Evolutionary conservation across 2,329 filamentous ascomycete species (phyloP).

Genomic region (Xylariaceae sp.): DNA sequence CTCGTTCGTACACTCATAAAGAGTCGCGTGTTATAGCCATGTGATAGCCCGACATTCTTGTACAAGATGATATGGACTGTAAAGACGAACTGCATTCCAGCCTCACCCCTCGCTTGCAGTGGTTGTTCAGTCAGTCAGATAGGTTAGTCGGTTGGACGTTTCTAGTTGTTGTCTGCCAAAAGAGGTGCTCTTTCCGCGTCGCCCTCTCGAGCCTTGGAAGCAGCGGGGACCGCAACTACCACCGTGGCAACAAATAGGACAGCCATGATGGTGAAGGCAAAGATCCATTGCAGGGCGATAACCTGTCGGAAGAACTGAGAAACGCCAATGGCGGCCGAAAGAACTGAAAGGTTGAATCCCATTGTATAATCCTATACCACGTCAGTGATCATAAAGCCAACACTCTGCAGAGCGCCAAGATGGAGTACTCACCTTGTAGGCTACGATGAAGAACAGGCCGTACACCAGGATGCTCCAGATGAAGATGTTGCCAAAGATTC

Average conservation of each 20-base stretch:
- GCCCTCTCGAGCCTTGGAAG: slow-evolving; percentile 42
- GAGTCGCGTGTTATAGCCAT: too few relatives aligned
- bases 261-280: slow-evolving; percentile 77
- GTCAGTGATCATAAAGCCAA: too few relatives aligned
- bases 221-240: slow-evolving; percentile 57
- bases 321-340: slow-evolving; percentile 70
- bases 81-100: too few relatives aligned
- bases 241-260: slow-evolving; percentile 66
- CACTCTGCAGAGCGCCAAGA: too few relatives aligned
- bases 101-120: too few relatives aligned
- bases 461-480: slow-evolving; percentile 79
- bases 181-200: slow-evolving; percentile 59
- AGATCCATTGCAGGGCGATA: slow-evolving; percentile 86
- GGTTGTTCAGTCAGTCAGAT: too few relatives aligned
- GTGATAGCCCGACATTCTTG: too few relatives aligned
- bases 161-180: slow-evolving; percentile 42
- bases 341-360: slow-evolving; percentile 70
- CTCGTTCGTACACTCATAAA: too few relatives aligned
- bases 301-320: slow-evolving; percentile 68
- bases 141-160: background rate
- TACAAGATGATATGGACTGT: too few relatives aligned
- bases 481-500: slow-evolving; percentile 79
- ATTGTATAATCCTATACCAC: slow-evolving; percentile 69
- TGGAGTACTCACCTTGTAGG: slow-evolving; percentile 56
- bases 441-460: slow-evolving; percentile 68